phyloP scores from a whole-genome alignment of 164 flowering plant genomes.

The Tetrastigma voinierianum region DNA sequence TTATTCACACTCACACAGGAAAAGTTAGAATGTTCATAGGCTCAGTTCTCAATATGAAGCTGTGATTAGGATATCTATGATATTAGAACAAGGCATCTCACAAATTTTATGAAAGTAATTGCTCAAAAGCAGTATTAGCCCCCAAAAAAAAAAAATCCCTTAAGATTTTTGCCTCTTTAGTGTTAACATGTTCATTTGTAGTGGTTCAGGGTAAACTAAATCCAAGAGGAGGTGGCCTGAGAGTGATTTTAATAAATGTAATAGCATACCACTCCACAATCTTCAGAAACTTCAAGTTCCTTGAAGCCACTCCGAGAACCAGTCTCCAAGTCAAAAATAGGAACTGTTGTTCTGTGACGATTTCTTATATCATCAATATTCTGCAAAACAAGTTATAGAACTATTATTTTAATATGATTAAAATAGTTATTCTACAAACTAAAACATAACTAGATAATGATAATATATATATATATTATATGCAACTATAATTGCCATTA shows the following conservation, averaged over 20 bases:
- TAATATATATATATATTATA: too few species aligned
- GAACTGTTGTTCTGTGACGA: slow-evolving; percentile 71
- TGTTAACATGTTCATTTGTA: not conserved
- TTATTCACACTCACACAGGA: too few species aligned
- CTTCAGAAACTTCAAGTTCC: slow-evolving; percentile 93
- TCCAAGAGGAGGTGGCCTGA: not conserved
- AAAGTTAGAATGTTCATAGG: too few species aligned
- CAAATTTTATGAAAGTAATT: not conserved
- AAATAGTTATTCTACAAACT: not conserved
- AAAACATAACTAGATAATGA: too few species aligned
- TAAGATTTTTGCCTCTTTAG: not conserved
- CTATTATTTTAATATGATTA: not conserved
- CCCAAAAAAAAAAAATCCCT: not conserved
- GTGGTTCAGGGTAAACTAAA: not conserved
- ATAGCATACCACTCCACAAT: slow-evolving; percentile 85
- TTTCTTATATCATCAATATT: slow-evolving; percentile 84
- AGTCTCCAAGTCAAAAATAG: slow-evolving; percentile 88
- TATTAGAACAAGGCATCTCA: too few species aligned
- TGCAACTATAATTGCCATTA: too few species aligned
- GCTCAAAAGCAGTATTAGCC: not conserved
- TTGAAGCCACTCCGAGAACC: slow-evolving; percentile 83
- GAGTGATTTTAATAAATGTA: slow-evolving; percentile 6
- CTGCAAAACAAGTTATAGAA: slow-evolving; percentile 41
- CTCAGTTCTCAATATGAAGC: too few species aligned
- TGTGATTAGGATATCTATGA: too few species aligned